A percentile compares a stretch with the other conserved stretches of the same genome.
Evolutionary conservation across 2,329 filamentous ascomycete species (phyloP).

Genomic region (Aspergillus terreus): DNA sequence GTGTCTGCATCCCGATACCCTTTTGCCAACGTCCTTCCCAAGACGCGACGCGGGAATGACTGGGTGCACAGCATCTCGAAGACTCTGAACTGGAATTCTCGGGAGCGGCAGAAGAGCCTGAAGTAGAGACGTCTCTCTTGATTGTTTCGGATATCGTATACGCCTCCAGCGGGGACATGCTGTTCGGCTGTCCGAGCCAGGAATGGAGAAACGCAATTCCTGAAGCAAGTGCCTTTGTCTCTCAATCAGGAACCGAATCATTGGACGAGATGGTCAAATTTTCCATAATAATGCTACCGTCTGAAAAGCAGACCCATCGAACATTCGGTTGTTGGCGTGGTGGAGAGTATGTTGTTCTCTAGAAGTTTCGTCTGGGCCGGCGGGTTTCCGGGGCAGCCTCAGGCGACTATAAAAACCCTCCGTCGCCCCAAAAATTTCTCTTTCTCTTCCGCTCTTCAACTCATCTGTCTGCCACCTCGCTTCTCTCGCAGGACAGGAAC

Average conservation of each 20-base stretch:
- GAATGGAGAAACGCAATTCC: no score
- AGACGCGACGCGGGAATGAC: constrained; percentile 43
- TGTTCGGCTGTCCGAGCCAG: no score
- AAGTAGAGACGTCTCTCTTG: constrained; percentile 11
- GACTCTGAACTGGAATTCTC: constrained; percentile 50
- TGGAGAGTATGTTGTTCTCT: constrained; percentile 17
- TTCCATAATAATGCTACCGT: no score
- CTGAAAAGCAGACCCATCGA: neutral
- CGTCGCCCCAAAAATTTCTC: constrained; percentile 23
- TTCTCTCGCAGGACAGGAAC: neutral
- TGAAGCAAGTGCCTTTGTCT: no score
- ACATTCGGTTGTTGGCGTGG: neutral
- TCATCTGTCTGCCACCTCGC: neutral
- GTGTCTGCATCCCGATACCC: constrained; percentile 51
- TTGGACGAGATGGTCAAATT: no score
- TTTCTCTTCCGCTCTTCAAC: constrained; percentile 8
- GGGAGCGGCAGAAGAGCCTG: constrained; percentile 44
- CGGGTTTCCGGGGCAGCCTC: constrained; percentile 31
- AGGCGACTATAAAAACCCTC: constrained; percentile 29
- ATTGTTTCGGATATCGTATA: neutral
- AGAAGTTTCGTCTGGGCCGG: constrained; percentile 26
- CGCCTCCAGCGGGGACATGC: no score
- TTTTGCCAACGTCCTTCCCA: constrained; percentile 48
- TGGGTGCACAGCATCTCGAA: constrained; percentile 51
- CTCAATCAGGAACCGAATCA: no score